Percentiles rank a stretch among this genome's conserved stretches.
phyloP scores from a whole-genome alignment of 306 rosid species.

The Hylodesmum podocarpum region DNA sequence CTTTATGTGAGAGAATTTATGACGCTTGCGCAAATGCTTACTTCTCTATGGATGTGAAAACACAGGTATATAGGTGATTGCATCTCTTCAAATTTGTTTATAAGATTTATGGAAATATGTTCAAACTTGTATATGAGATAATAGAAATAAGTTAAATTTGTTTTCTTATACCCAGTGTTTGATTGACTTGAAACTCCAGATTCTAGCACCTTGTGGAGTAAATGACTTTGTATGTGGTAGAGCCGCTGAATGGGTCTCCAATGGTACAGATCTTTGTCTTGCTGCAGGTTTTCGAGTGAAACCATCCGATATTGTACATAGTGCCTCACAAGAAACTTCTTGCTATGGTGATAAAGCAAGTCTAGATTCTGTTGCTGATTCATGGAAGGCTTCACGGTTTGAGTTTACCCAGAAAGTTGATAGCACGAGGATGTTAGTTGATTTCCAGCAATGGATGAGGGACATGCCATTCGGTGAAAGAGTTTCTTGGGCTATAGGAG shows the following conservation, averaged over 20 bases:
- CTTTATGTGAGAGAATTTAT: conserved; percentile 77
- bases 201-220: conserved; percentile 94
- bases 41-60: conserved; percentile 80
- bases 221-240: conserved; percentile 97
- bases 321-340: conserved; percentile 38
- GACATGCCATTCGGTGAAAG: conserved; percentile 66
- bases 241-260: conserved; percentile 86
- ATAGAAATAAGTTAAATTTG: too few relatives aligned
- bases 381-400: conserved; percentile 66
- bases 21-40: conserved; percentile 80
- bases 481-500: conserved; percentile 95
- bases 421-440: conserved; percentile 41
- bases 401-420: conserved; percentile 40
- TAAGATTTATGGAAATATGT: background rate
- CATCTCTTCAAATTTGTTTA: background rate
- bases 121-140: too few relatives aligned
- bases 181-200: conserved; percentile 53
- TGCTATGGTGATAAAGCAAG: conserved; percentile 88
- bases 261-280: conserved; percentile 89
- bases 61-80: conserved; percentile 58
- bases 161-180: conserved; percentile 23
- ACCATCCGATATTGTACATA: conserved; percentile 34
- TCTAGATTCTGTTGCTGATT: conserved; percentile 69
- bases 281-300: conserved; percentile 86
- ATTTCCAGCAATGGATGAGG: conserved; percentile 58